A percentile compares a stretch with the other conserved stretches of the same genome.
Conservation (phyloP, 768 basidiomycete genomes). For the Suillus hirtellus region DNA sequence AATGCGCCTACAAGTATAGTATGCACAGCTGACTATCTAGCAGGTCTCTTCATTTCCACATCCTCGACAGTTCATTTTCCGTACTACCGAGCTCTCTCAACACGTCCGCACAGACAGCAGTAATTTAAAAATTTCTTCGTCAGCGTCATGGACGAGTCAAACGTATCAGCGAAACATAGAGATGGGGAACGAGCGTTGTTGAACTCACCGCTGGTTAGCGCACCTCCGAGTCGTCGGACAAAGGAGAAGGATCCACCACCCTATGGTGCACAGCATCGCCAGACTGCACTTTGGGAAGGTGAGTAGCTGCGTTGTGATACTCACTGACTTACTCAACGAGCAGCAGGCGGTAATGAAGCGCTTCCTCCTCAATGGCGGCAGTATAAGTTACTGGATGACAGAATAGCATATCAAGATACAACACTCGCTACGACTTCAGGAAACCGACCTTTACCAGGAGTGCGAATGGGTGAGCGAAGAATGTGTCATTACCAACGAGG, state of each 20-base stretch:
- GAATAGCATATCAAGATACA: no score
- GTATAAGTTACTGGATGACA: no score
- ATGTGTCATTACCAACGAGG: no score
- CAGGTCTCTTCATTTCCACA: background rate
- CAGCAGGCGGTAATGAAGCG: background rate
- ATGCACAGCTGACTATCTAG: background rate
- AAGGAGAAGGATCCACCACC: background rate
- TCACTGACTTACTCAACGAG: background rate
- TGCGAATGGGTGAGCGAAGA: no score
- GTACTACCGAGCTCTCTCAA: no score
- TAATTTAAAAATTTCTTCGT: background rate
- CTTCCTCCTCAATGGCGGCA: no score
- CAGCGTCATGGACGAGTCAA: background rate
- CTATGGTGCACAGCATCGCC: background rate
- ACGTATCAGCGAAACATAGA: background rate
- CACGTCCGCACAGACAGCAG: background rate
- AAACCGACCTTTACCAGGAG: no score
- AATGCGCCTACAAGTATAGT: background rate
- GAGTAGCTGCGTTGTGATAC: background rate
- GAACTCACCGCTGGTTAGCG: background rate
- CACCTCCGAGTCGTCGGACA: no score
- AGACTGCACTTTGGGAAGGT: slow-evolving; percentile 4
- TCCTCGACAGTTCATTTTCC: background rate
- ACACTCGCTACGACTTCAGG: no score
- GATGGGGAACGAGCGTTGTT: background rate